Base-by-base conservation (phyloP, 2,329 filamentous ascomycete species). In the Colletotrichum sp. region DNA sequence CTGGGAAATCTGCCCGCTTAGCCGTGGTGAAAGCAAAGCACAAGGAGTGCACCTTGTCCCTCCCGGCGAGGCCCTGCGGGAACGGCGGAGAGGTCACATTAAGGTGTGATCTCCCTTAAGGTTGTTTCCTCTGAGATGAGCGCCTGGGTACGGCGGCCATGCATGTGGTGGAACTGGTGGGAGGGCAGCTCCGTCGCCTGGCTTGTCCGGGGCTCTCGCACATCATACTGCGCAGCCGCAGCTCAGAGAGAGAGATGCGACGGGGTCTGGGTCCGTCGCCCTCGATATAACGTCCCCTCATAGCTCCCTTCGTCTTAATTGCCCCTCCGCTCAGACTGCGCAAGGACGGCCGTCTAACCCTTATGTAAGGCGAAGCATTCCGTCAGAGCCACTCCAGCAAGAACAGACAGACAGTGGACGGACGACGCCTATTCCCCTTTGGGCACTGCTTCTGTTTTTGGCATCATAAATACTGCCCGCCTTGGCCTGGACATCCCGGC, bases 391-490 rank as follows among this genome's bases (percentile, higher is more conserved):
- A 52, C 38, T 60, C 18, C 36, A 28, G 26, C 62, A 43, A 43
- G 15, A 66, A 66, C 52, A 58, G 64, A 64, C 10, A 58, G n/a
- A n/a, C 32, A 30, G 24, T 32, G 16, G 32, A 10, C 26, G 16
- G 18, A 21, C n/a, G 48, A 55, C 18, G 36, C 8, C 66, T 68
- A 52, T 28, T 38, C 62, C 48, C n/a, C 18, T 58, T 64, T 48
- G 62, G 56, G 73, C 13, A 21, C 18, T 65, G 73, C 24, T 73
- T n/a, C 70, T 73, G 38, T 73, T 75, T 72, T 68, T 62, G 24
- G 21, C 18, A 18, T 32, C 66, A 38, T 12, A 43, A 43, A 6
- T 43, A 43, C 38, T 43, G 30, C 21, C 62, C 34, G 21, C 43
- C 60, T 21, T 28, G 28, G 61, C 72, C 55, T 71, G 68, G 52